phyloP scores from a whole-genome alignment of 441 rosid species.

The Mallotus japonicus region DNA sequence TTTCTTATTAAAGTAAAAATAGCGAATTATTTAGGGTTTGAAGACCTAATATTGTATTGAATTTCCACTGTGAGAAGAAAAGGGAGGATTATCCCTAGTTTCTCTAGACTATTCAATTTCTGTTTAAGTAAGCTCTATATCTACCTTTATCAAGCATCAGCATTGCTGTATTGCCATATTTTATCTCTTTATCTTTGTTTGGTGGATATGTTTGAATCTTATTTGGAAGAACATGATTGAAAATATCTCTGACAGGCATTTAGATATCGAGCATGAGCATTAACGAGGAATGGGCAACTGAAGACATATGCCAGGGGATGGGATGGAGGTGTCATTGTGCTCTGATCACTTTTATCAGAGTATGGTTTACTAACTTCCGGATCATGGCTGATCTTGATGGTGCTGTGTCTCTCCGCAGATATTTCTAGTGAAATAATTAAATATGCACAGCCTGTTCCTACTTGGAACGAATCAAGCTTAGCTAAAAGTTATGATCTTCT shows the following conservation, averaged over 20 bases:
- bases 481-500: no score
- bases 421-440: no score
- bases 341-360: no score
- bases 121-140: constrained; percentile 4
- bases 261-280: neutral
- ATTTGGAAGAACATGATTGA: neutral
- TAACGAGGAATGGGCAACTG: no score
- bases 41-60: constrained; percentile 24
- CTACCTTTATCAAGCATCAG: neutral
- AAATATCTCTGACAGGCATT: neutral
- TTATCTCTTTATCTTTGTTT: neutral
- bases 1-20: constrained; percentile 21
- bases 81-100: constrained; percentile 23
- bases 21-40: constrained; percentile 22
- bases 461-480: no score
- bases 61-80: constrained; percentile 8
- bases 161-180: neutral
- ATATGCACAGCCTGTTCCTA: no score
- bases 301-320: no score
- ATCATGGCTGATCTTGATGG: no score
- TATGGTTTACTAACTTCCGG: no score
- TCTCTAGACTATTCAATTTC: constrained; percentile 22
- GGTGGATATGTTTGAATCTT: neutral
- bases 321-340: no score
- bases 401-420: no score